Base-by-base conservation (phyloP, 192 early-diverging fungal genomes). In the Backusella mclennaniae region DNA sequence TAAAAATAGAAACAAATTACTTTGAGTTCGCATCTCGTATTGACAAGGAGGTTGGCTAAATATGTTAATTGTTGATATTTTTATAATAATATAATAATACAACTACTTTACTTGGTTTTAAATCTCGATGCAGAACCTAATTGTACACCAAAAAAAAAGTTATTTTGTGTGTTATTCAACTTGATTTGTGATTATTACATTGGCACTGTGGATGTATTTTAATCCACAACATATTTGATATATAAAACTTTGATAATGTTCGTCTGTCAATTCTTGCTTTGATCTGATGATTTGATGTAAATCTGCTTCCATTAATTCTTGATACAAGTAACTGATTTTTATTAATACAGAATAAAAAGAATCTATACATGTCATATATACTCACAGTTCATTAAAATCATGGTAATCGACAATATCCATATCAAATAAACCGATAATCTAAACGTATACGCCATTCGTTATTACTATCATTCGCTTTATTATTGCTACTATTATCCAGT, bases 201-300 rank as follows among this genome's bases (percentile, higher is more conserved):
- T 93, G 36, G 95, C 95, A 73, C 93, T 94, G 84, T 97, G 96
- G 70, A 97, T 95, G 86, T 93, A 96, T 88, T 97, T 97, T 71
- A 97, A 85, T 44, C 94, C 96, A 46, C 95, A 86, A 72, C 93
- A 88, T 21, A 94, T 90, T 82, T 97, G 96, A 84, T 97, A 97
- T 72, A 93, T 82, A 79, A 97, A 97, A 84, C 93, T 95, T 83
- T 97, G 96, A 76, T 88, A 95, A 82, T 96, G 95, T 46, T 90
- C 93, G 77, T 96, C 93, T n/a, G 92, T 91, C 66, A 96, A 79
- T 8, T 87, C 82, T 81, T 95, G 95, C 49, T 67, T 87, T 26
- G 92, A 92, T 76, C 92, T 91, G 83, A 97, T 95, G 80, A 96
- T 59, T 59, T 59, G 53, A 59, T 59, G 53, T 12, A 59, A 26